phyloP scores from a whole-genome alignment of 2,329 filamentous ascomycete species.

The Aaosphaeria arxii region DNA sequence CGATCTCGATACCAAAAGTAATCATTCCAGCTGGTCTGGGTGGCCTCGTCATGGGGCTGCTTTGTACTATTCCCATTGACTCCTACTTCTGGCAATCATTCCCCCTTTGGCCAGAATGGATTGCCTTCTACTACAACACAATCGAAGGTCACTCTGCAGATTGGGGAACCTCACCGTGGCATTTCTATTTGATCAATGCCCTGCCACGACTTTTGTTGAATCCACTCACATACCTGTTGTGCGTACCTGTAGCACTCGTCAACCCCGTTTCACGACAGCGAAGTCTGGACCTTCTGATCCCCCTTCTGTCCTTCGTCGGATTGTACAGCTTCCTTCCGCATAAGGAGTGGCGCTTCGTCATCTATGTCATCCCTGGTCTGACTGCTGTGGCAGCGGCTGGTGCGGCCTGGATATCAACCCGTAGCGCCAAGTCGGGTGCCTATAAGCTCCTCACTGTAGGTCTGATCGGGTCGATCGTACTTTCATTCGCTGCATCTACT shows the following conservation, averaged over 20 bases:
- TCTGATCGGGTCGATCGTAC: conserved; percentile 59
- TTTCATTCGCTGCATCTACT: conserved; percentile 59
- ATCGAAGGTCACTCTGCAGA: conserved; percentile 76
- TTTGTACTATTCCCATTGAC: conserved; percentile 72
- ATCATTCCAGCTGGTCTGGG: conserved; percentile 65
- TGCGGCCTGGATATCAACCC: conserved; percentile 61
- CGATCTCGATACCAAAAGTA: conserved; percentile 52
- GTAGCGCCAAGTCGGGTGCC: conserved; percentile 59
- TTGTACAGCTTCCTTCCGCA: conserved; percentile 88
- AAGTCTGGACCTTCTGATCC: conserved; percentile 57
- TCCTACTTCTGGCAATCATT: conserved; percentile 88
- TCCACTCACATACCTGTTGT: conserved; percentile 59
- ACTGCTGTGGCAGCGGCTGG: conserved; percentile 74
- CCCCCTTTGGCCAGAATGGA: conserved; percentile 82
- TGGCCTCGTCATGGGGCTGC: conserved; percentile 65
- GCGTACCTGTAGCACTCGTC: conserved; percentile 50
- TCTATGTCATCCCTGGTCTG: conserved; percentile 79
- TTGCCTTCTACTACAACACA: conserved; percentile 88
- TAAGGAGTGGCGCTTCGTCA: conserved; percentile 94
- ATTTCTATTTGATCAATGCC: conserved; percentile 81
- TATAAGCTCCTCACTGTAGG: conserved; percentile 55
- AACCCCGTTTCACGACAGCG: conserved; percentile 43
- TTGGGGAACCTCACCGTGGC: conserved; percentile 84
- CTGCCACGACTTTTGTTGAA: conserved; percentile 83
- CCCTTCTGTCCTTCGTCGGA: conserved; percentile 68